Evolutionary conservation across 2,329 filamentous ascomycete genomes (phyloP), one percentile per base, ranked within the genome.

Genomic region (Didymella lethalis): DNA sequence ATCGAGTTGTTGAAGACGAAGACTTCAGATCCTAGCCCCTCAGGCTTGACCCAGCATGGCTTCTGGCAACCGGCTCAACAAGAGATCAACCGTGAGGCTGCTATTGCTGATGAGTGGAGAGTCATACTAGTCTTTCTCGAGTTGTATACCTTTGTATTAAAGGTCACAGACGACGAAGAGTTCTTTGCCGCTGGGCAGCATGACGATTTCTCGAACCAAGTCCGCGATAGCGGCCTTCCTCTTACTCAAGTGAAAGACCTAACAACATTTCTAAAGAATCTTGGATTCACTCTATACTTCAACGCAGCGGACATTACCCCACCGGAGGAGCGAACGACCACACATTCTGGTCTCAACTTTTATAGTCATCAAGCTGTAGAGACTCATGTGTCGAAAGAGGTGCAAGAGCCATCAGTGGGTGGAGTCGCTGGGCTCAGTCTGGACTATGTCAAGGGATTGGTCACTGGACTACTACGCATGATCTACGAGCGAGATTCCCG

Each of bases 151-250:
- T 98, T 98, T 73, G 87, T 97, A 2, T 81, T 98, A 12, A 90
- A 95, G 67, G 87, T 98, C 32, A 96, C 94, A 74, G 95, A 99
- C 67, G 95, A 99, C 64, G 94, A 98, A 65, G 95, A 99, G 68
- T 99, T 99, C 73, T 90, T 96, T 62, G 85, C 87, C 56, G 83
- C 84, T 54, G 61, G 79, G 76, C 40, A 79, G 44, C 38, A 79
- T 25, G 67, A 70, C 14, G 45, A 52, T 1, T 69, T 65, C 16
- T 69, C 72, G 2, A 64, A 59, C 10, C 68, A 74, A 36, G 55
- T 69, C 12, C 80, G 81, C 53, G 84, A 85, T 62, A 88, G 91
- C 74, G 88, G 91, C 44, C 82, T 98, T 6, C 85, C 87, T 0
- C 78, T 94, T 10, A 75, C 79, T 11, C 90, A 97, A 54, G 83